Evolutionary conservation across 768 basidiomycete species (phyloP), one percentile per base, ranked within the genome.

Genomic region (Hortiboletus campestris): DNA sequence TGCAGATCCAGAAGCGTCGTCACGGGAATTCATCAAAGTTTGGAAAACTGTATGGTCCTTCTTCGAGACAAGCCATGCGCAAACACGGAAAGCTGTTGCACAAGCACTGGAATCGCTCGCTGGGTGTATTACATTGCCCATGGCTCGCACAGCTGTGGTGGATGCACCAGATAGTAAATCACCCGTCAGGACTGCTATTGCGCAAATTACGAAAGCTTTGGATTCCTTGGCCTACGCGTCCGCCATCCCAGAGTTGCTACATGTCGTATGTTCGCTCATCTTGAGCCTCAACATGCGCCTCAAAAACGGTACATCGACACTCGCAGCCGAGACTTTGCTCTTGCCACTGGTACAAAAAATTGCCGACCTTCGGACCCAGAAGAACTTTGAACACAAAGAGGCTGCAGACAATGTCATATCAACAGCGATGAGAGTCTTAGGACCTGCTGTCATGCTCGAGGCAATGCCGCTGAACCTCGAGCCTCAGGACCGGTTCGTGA

Each of bases 341-440:
- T 67, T 88, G 48, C 83, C 85, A 38, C 66, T 94, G 39, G 79
- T 98, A 42, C 72, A 79, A 56, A 83, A 83, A 55, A 77, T 96
- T 22, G 91, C 84, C 7, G 85, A 88, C 34, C 73, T 96, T 50
- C 76, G 96, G 51, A 76, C 82, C 25, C 79, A 88, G 63, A 92
- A 89, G 71, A 84, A 79, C 2, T 99, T 98, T 64, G 94, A 97
- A 70, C 82, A 89, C 72, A 94, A 92, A 69, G 94, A 95, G 66
- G 84, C 82, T 19, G 93, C 86, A 14, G 96, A 99, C 67, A 75
- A 74, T 11, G 84, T 88, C 0, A 74, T 98, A 35, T 84, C 88
- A 2, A 81, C 83, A 25, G 91, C 94, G 1, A 89, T 97, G 82
- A 83, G 84, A 55, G 80, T 91, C 5, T 74, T 97, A 44, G 97